Conservation (phyloP, 495 filamentous ascomycete species). For the Aspergillus affinis region DNA sequence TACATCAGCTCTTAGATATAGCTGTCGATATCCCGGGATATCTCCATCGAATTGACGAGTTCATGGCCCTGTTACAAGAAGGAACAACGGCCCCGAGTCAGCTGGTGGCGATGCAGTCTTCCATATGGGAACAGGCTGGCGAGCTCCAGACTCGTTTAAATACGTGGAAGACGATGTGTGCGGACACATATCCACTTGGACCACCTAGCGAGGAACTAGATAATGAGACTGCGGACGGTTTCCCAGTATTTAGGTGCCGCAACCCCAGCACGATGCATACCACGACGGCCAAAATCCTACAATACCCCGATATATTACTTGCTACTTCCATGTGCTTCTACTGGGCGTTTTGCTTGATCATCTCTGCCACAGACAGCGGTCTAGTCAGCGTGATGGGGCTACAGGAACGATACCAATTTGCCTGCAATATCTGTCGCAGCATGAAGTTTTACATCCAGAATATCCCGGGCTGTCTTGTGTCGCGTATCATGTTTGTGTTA, state of each 20-base stretch:
- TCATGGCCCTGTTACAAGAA: slow-evolving; percentile 9
- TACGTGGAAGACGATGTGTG: slow-evolving; percentile 21
- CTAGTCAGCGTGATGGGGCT: slow-evolving; percentile 20
- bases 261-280: slow-evolving; percentile 18
- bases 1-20: slow-evolving; percentile 26
- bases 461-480: slow-evolving; percentile 26
- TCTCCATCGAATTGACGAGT: slow-evolving; percentile 21
- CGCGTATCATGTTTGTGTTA: slow-evolving; percentile 30
- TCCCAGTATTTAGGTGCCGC: slow-evolving; percentile 23
- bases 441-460: slow-evolving; percentile 28
- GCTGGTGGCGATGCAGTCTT: slow-evolving; percentile 15
- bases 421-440: slow-evolving; percentile 30
- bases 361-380: slow-evolving; percentile 20
- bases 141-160: slow-evolving; percentile 22
- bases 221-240: slow-evolving; percentile 3
- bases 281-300: slow-evolving; percentile 11
- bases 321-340: slow-evolving; percentile 25
- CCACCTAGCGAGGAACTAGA: slow-evolving; percentile 15
- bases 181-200: slow-evolving; percentile 19
- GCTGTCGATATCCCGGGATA: slow-evolving; percentile 29
- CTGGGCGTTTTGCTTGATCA: slow-evolving; percentile 26
- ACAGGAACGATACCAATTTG: slow-evolving; percentile 27
- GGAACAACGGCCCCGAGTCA: slow-evolving; percentile 7
- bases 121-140: slow-evolving; percentile 21
- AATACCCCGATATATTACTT: slow-evolving; percentile 25